A percentile compares a stretch with the other conserved stretches of the same genome.
Evolutionary conservation across 768 basidiomycete genomes (phyloP).

Genomic region (Boletus patriciae): DNA sequence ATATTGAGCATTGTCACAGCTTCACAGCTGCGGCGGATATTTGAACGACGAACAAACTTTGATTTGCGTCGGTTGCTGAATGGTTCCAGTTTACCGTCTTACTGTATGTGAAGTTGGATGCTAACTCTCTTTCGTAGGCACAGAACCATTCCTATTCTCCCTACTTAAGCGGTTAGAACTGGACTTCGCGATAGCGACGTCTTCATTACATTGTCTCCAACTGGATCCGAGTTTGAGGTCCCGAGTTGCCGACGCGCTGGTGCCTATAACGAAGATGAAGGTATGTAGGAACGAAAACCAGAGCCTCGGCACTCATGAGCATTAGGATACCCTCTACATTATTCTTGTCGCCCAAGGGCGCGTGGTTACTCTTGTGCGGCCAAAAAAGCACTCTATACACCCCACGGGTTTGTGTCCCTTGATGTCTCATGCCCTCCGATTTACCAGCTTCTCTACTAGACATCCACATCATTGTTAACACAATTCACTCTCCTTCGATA

Average conservation of each 20-base stretch:
- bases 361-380: conserved; percentile 85
- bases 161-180: conserved; percentile 68
- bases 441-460: conserved; percentile 42
- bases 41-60: conserved; percentile 88
- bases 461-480: conserved; percentile 90
- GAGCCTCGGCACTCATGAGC: neutral
- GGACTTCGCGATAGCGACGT: conserved; percentile 80
- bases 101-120: neutral
- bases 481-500: conserved; percentile 79
- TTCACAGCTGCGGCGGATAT: conserved; percentile 79
- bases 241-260: conserved; percentile 75
- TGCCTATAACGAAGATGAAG: conserved; percentile 80
- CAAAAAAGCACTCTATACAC: conserved; percentile 93
- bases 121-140: conserved; percentile 48
- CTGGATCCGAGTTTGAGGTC: conserved; percentile 69
- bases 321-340: conserved; percentile 87
- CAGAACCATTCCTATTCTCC: conserved; percentile 77
- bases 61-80: conserved; percentile 76
- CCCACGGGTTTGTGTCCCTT: conserved; percentile 64
- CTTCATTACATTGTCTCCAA: conserved; percentile 78
- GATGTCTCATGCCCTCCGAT: neutral
- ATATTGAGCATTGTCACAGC: conserved; percentile 89
- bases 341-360: conserved; percentile 76
- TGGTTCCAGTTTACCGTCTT: conserved; percentile 39
- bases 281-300: conserved; percentile 35